These are phyloP conservation scores for Penicillium sp. DNA, from an alignment of 2,329 filamentous ascomycete species.

Conservation along the genomic window DNA sequence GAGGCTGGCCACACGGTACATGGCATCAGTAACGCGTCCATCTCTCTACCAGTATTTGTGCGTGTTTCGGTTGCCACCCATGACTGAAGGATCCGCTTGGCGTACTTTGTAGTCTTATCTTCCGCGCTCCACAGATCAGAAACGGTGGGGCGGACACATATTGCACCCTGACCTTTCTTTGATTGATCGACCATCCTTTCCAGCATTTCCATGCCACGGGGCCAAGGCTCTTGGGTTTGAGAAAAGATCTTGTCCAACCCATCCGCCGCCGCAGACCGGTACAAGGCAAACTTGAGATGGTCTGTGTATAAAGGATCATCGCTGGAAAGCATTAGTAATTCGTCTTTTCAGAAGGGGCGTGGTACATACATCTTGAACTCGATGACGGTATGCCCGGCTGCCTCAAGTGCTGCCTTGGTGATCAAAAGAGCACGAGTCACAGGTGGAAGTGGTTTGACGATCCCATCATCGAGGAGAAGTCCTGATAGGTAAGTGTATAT, in stretches of 20 bases:
- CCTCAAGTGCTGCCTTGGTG: constrained; percentile 56
- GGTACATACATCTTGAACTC: constrained; percentile 33
- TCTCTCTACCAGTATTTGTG: background rate
- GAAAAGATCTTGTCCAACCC: background rate
- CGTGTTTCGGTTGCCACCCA: background rate
- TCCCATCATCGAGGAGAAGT: constrained; percentile 59
- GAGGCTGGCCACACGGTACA: background rate
- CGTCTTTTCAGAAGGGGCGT: background rate
- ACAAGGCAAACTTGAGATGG: background rate
- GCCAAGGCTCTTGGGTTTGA: background rate
- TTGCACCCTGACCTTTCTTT: background rate
- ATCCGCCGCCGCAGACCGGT: background rate
- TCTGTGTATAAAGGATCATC: background rate
- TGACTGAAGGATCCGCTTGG: constrained; percentile 1
- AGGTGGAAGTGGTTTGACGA: constrained; percentile 62
- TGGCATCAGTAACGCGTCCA: background rate
- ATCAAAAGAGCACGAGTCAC: constrained; percentile 56
- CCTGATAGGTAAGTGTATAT: background rate
- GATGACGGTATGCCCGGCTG: constrained; percentile 46
- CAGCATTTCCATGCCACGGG: background rate
- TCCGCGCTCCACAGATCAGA: background rate
- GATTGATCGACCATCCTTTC: background rate
- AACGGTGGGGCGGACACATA: background rate
- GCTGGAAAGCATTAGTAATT: constrained; percentile 28
- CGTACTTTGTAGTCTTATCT: background rate